Evolutionary conservation across 441 rosid species (phyloP).

Genomic region (Erysimum cheiri): DNA sequence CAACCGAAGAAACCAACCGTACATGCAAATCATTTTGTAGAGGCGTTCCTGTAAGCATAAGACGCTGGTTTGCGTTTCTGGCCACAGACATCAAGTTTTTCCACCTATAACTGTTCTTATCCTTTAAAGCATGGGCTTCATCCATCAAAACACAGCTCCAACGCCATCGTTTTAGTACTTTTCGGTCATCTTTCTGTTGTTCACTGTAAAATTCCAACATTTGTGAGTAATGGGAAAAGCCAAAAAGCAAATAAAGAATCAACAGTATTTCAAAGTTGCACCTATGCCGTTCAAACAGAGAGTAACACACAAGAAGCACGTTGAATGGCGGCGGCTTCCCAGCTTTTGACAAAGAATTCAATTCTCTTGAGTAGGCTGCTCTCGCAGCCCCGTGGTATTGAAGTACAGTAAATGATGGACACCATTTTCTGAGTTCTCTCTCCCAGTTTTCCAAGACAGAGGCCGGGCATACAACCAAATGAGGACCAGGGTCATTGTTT

Average conservation of each 20-base stretch:
- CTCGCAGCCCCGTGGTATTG: constrained; percentile 84
- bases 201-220: constrained; percentile 56
- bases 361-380: constrained; percentile 84
- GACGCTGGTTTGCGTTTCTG: constrained; percentile 91
- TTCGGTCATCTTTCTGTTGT: constrained; percentile 97
- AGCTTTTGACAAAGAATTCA: constrained; percentile 74
- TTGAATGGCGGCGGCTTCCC: constrained; percentile 90
- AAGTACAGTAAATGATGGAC: constrained; percentile 92
- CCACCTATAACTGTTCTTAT: constrained; percentile 96
- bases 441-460: constrained; percentile 98
- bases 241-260: constrained; percentile 32
- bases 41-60: constrained; percentile 97
- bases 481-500: constrained; percentile 92
- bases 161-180: constrained; percentile 79
- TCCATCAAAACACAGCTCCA: constrained; percentile 99
- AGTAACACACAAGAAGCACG: constrained; percentile 94
- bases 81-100: constrained; percentile 94
- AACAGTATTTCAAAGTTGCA: constrained; percentile 43
- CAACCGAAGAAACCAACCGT: constrained; percentile 27
- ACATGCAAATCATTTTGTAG: constrained; percentile 97
- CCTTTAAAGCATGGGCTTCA: constrained; percentile 98
- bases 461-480: constrained; percentile 95
- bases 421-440: constrained; percentile 96
- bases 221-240: constrained; percentile 34
- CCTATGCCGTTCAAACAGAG: constrained; percentile 98